Conservation (phyloP, 2,329 filamentous ascomycete species). For the Sphaerulina musiva region DNA sequence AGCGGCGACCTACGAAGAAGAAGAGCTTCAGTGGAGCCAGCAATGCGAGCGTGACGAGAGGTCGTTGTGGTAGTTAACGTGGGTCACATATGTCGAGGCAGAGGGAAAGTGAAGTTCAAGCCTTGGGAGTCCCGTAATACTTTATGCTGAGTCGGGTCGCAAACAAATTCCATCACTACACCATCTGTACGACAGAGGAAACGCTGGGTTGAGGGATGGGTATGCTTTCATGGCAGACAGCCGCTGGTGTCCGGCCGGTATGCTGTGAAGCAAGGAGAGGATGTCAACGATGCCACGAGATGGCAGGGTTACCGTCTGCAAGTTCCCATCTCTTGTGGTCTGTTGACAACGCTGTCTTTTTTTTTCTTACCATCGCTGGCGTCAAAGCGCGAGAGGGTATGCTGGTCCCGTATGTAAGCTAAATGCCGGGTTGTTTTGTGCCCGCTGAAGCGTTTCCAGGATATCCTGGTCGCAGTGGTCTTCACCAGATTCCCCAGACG, state of each 20-base stretch:
- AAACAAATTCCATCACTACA: constrained; percentile 24
- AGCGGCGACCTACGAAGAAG: not conserved
- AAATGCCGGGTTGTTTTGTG: constrained; percentile 9
- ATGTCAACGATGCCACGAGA: constrained; percentile 23
- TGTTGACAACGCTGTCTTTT: constrained; percentile 11
- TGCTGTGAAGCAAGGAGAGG: constrained; percentile 24
- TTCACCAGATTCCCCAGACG: constrained; percentile 1
- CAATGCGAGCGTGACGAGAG: not conserved
- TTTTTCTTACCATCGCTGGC: constrained; percentile 14
- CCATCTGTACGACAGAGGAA: constrained; percentile 19
- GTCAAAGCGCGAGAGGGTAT: constrained; percentile 8
- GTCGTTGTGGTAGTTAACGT: not conserved
- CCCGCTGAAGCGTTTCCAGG: not conserved
- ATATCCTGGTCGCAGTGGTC: not conserved
- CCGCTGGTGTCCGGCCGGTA: constrained; percentile 20
- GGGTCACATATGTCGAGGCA: not conserved
- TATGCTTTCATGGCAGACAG: constrained; percentile 21
- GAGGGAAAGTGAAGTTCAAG: not conserved
- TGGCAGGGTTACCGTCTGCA: constrained; percentile 18
- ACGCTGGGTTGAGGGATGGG: constrained; percentile 17
- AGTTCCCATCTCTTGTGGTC: constrained; percentile 14
- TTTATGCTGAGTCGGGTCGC: constrained; percentile 22
- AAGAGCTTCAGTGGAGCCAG: not conserved
- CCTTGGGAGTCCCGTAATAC: constrained; percentile 12
- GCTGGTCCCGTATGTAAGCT: constrained; percentile 7